Percentiles rank a stretch among this genome's conserved stretches.
These are phyloP conservation scores for Keqinozyma sinolaborantium DNA, from an alignment of 1,139 yeast genomes.

Conservation along the genomic window DNA sequence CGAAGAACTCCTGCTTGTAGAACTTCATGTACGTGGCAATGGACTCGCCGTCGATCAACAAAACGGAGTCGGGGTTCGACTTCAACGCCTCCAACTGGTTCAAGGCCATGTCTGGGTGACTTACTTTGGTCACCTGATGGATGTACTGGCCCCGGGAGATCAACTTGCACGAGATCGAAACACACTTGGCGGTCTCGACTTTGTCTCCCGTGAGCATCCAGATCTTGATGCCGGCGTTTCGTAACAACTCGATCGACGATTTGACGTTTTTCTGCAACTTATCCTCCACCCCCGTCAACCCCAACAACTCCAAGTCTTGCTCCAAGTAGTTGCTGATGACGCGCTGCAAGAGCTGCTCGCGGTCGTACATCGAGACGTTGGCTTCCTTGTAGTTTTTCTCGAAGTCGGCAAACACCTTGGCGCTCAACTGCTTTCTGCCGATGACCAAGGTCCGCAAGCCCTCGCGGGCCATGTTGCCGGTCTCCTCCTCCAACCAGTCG, in stretches of 20 bases:
- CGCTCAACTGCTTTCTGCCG: constrained; percentile 69
- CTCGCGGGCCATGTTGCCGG: constrained; percentile 97
- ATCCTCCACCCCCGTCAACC: constrained; percentile 97
- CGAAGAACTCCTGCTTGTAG: constrained; percentile 69
- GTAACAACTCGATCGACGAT: constrained; percentile 81
- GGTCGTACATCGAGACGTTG: constrained; percentile 69
- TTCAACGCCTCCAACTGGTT: constrained; percentile 69
- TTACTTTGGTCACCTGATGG: constrained; percentile 72
- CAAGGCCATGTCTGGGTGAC: constrained; percentile 61
- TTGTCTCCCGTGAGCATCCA: constrained; percentile 99
- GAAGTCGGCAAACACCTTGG: constrained; percentile 58
- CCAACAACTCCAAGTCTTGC: constrained; percentile 78
- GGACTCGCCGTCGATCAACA: constrained; percentile 93
- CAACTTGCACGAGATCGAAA: constrained; percentile 88
- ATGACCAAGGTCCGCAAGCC: constrained; percentile 93
- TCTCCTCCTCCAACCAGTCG: constrained; percentile 98
- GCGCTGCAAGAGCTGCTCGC: constrained; percentile 71
- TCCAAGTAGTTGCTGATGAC: constrained; percentile 72
- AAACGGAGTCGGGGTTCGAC: constrained; percentile 66
- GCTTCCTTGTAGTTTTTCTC: constrained; percentile 66
- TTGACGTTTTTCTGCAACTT: constrained; percentile 88
- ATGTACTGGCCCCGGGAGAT: constrained; percentile 93
- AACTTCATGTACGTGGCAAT: constrained; percentile 64
- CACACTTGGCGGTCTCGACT: constrained; percentile 97
- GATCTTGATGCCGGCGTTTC: constrained; percentile 95